Conservation (phyloP, 176 grass and related monocot species). For the Chrysopogon serrulatus region DNA sequence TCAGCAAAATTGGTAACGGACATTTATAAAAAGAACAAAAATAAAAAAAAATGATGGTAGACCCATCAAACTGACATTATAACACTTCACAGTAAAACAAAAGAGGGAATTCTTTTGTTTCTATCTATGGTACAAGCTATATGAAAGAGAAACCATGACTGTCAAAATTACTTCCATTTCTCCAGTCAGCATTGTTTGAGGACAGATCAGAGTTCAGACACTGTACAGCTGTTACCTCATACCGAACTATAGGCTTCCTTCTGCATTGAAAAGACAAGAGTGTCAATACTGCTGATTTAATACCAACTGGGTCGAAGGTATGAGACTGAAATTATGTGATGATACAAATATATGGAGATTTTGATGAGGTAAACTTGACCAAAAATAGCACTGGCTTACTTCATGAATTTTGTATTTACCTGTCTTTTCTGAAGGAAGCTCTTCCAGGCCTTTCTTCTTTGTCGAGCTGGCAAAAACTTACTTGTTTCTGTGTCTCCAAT, state of each 20-base stretch:
- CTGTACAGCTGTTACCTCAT: slow-evolving; percentile 59
- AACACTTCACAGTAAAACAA: slow-evolving; percentile 19
- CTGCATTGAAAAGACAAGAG: slow-evolving; percentile 17
- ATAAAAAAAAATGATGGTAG: slow-evolving; percentile 9
- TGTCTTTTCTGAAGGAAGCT: slow-evolving; percentile 25
- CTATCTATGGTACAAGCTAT: slow-evolving; percentile 36
- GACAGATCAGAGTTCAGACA: slow-evolving; percentile 22
- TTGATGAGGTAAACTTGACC: neutral
- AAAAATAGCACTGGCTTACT: neutral
- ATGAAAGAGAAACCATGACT: neutral
- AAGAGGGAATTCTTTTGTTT: slow-evolving; percentile 4
- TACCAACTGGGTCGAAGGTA: neutral
- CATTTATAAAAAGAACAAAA: neutral
- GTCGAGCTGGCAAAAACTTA: neutral
- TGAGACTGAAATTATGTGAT: neutral
- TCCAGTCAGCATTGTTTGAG: slow-evolving; percentile 20
- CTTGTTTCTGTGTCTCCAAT: slow-evolving; percentile 29
- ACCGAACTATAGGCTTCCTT: slow-evolving; percentile 28
- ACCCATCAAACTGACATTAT: neutral
- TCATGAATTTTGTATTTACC: slow-evolving; percentile 34
- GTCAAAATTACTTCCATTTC: slow-evolving; percentile 21
- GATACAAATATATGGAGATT: neutral
- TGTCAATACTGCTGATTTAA: neutral
- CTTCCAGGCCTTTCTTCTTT: slow-evolving; percentile 5
- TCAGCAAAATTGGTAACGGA: slow-evolving; percentile 18